These are phyloP conservation scores for Calonectria henricotiae DNA, from an alignment of 2,329 filamentous ascomycete genomes.

Conservation along the genomic window DNA sequence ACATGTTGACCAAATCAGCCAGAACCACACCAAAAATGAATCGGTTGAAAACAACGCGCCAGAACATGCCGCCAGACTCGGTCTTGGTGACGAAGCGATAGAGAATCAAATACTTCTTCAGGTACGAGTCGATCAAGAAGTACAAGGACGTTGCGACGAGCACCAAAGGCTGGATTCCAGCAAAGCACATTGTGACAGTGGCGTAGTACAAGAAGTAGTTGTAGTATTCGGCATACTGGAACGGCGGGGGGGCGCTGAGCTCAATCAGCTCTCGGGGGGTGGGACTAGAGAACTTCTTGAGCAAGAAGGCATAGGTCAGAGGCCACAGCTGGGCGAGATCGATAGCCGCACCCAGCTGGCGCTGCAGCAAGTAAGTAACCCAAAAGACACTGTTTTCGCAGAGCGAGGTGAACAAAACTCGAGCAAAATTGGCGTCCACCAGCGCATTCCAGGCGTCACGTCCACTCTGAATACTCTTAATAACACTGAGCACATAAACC, in stretches of 20 bases:
- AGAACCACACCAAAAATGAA: slow-evolving; percentile 87
- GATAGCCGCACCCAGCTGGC: slow-evolving; percentile 93
- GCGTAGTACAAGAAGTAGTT: slow-evolving; percentile 98
- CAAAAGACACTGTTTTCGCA: slow-evolving; percentile 91
- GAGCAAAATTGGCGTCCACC: slow-evolving; percentile 74
- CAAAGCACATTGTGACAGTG: slow-evolving; percentile 90
- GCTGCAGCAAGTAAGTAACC: slow-evolving; percentile 93
- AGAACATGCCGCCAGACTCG: slow-evolving; percentile 94
- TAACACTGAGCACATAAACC: slow-evolving; percentile 78
- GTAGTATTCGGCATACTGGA: slow-evolving; percentile 97
- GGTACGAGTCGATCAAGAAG: slow-evolving; percentile 87
- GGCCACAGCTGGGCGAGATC: slow-evolving; percentile 93
- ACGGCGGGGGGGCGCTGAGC: slow-evolving; percentile 90
- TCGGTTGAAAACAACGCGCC: slow-evolving; percentile 94
- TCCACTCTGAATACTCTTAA: slow-evolving; percentile 71
- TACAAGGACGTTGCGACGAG: slow-evolving; percentile 91
- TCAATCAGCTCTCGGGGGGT: slow-evolving; percentile 94
- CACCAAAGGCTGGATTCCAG: slow-evolving; percentile 88
- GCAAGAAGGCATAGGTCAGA: slow-evolving; percentile 87
- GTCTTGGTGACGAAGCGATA: slow-evolving; percentile 98
- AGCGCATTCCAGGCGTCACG: slow-evolving; percentile 80
- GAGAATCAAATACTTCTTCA: slow-evolving; percentile 96
- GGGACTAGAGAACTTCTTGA: slow-evolving; percentile 87
- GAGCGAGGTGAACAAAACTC: slow-evolving; percentile 79
- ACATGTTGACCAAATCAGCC: slow-evolving; percentile 83